A percentile compares a stretch with the other conserved stretches of the same genome.
phyloP scores from a whole-genome alignment of 768 basidiomycete genomes.

The Mycena belliarum region DNA sequence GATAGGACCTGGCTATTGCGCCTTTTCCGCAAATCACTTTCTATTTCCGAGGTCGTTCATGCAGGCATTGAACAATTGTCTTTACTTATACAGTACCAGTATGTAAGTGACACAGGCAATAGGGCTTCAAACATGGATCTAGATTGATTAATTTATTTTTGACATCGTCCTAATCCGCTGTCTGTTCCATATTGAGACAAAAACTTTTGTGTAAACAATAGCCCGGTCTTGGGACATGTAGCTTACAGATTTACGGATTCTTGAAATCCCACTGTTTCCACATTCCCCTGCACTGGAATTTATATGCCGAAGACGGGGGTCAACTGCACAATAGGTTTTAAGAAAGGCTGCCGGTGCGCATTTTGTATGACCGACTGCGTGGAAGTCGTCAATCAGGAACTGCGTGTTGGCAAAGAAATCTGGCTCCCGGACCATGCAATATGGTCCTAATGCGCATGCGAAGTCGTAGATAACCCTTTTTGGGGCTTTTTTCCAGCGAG shows the following conservation, averaged over 20 bases:
- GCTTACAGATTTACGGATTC: constrained; percentile 30
- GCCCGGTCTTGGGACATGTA: constrained; percentile 28
- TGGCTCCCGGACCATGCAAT: constrained; percentile 21
- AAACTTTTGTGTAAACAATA: constrained; percentile 27
- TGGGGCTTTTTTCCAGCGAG: constrained; percentile 8
- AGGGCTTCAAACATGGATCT: too few relatives aligned
- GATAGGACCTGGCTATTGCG: too few relatives aligned
- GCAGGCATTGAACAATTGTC: too few relatives aligned
- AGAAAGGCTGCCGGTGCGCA: constrained; percentile 18
- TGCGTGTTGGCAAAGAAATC: constrained; percentile 17
- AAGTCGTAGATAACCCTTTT: constrained; percentile 22
- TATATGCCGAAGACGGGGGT: constrained; percentile 8
- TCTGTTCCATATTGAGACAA: constrained; percentile 19
- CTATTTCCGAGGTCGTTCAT: too few relatives aligned
- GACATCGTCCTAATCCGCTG: background rate
- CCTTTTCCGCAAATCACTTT: too few relatives aligned
- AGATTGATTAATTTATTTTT: background rate
- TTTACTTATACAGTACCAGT: too few relatives aligned
- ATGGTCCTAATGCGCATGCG: constrained; percentile 23
- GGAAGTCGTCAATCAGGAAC: constrained; percentile 22
- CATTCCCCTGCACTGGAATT: constrained; percentile 27
- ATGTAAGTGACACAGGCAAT: too few relatives aligned
- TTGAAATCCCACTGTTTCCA: constrained; percentile 21
- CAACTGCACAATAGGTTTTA: constrained; percentile 12
- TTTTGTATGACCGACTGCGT: constrained; percentile 18